Evolutionary conservation across 495 filamentous ascomycete genomes (phyloP), one percentile per base, ranked within the genome.

Genomic region (Hapsidospora chrysogenum): DNA sequence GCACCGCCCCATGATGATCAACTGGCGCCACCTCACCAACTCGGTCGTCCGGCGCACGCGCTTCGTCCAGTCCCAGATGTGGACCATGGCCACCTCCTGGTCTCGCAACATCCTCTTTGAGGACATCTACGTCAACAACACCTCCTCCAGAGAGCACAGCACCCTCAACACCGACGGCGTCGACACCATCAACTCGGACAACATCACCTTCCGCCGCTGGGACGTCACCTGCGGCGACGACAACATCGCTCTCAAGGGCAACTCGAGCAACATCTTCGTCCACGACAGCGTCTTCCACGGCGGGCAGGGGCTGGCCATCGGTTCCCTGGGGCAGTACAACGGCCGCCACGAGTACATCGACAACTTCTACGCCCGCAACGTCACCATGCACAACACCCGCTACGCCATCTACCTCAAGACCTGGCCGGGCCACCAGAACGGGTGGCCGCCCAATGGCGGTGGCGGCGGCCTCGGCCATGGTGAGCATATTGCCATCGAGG

Each of bases 171-270:
- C 49, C 1, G 49, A 52, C 31, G 47, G 49, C 11, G 46, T 41
- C 37, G 47, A 52, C 18, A 50, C 47, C 11, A 33, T 33, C 31
- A 13, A 13, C 23, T 49, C 49, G 10, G 47, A 52, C 22, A 43
- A 49, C 29, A 37, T 50, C n/a, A 44, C 40, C 10, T 43, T 52
- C 22, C 42, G 37, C 13, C 44, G 49, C 34, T 52, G 50, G 47
- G 45, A 39, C 2, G 47, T 52, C 16, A 50, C 50, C 22, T 50
- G 47, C 14, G 50, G 47, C 9, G 50, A 52, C 38, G 71, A 76
- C 45, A 69, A 68, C 9, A 49, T 76, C 17, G 43, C 72, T n/a
- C 58, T 74, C 38, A 66, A 63, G 13, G 70, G 68, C 25, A 63
- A 72, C 38, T 52, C 53, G 1, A 57, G 51, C 5, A 54, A 53